Percentiles rank a stretch among this genome's conserved stretches.
These are phyloP conservation scores for Schizophyllum commune DNA, from an alignment of 1,284 basidiomycete species.

Conservation along the genomic window DNA sequence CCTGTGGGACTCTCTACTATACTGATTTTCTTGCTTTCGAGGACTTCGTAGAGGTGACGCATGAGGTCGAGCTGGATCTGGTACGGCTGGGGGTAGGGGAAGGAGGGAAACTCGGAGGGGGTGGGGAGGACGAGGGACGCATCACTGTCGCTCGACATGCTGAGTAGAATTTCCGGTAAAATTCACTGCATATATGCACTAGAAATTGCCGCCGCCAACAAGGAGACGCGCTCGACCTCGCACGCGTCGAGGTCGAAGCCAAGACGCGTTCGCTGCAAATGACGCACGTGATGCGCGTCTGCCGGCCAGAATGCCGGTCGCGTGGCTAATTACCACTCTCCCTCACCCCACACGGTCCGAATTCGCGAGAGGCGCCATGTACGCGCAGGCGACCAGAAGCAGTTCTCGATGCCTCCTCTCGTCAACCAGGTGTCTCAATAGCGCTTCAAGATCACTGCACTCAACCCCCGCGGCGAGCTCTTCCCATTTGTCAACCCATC, in stretches of 20 bases:
- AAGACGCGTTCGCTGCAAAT: neutral
- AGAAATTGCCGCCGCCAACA: too few relatives aligned
- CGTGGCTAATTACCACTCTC: neutral
- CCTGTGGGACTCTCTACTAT: slow-evolving; percentile 86
- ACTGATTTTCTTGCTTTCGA: slow-evolving; percentile 70
- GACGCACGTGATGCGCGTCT: neutral
- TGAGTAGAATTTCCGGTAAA: neutral
- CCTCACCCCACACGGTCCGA: neutral
- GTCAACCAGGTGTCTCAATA: neutral
- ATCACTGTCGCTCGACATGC: neutral
- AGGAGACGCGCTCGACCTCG: too few relatives aligned
- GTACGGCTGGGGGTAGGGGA: slow-evolving; percentile 82
- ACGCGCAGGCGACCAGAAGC: neutral
- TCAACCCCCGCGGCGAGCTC: neutral
- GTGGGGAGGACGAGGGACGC: slow-evolving; percentile 41
- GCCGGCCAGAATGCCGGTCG: neutral
- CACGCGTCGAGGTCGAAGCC: neutral
- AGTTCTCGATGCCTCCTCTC: neutral
- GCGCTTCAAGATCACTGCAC: neutral
- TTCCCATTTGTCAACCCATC: neutral
- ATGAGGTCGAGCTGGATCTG: slow-evolving; percentile 85
- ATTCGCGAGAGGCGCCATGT: neutral
- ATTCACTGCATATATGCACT: too few relatives aligned
- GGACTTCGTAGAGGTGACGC: slow-evolving; percentile 76
- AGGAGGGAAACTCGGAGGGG: slow-evolving; percentile 61